Conservation (phyloP, 2,329 filamentous ascomycete species). For the Coccinonectria pachysandricola region DNA sequence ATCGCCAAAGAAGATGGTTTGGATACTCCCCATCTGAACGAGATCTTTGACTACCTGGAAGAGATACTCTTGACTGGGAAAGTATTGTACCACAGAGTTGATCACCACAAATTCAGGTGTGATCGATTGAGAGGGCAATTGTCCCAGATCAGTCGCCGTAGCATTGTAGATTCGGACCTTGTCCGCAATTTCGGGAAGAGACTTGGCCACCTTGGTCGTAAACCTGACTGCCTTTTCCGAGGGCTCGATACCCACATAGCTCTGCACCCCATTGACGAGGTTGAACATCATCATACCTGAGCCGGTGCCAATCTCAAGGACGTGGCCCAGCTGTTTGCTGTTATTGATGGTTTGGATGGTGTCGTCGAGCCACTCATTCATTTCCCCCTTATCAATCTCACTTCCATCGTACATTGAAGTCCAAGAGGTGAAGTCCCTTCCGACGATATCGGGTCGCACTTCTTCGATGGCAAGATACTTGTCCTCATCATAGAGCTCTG, state of each 20-base stretch:
- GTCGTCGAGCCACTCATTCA: slow-evolving; percentile 24
- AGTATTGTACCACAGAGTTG: slow-evolving; percentile 21
- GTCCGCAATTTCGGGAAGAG: slow-evolving; percentile 2
- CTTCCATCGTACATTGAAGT: slow-evolving; percentile 22
- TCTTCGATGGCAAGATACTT: slow-evolving; percentile 9
- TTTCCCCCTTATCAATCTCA: slow-evolving; percentile 16
- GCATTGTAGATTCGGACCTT: slow-evolving; percentile 10
- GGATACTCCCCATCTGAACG: slow-evolving; percentile 1
- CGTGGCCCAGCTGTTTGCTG: slow-evolving; percentile 4
- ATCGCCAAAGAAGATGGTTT: slow-evolving; percentile 14
- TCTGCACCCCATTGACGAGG: slow-evolving; percentile 8
- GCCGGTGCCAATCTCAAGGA: slow-evolving; percentile 22
- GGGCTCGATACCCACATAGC: slow-evolving; percentile 20
- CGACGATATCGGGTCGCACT: slow-evolving; percentile 7
- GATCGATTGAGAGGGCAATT: background rate
- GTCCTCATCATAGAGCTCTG: slow-evolving; percentile 8
- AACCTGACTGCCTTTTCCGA: slow-evolving; percentile 13
- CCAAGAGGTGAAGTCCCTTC: slow-evolving; percentile 22
- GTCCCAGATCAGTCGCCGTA: slow-evolving; percentile 11
- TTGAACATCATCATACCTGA: slow-evolving; percentile 24
- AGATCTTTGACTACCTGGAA: slow-evolving; percentile 8
- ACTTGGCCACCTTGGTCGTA: slow-evolving; percentile 6
- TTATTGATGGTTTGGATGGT: slow-evolving; percentile 14
- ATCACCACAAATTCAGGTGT: slow-evolving; percentile 12
- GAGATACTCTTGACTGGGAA: slow-evolving; percentile 18